Evolutionary conservation across 345 rosid species (phyloP).

Genomic region (Excoecaria cochinchinensis): DNA sequence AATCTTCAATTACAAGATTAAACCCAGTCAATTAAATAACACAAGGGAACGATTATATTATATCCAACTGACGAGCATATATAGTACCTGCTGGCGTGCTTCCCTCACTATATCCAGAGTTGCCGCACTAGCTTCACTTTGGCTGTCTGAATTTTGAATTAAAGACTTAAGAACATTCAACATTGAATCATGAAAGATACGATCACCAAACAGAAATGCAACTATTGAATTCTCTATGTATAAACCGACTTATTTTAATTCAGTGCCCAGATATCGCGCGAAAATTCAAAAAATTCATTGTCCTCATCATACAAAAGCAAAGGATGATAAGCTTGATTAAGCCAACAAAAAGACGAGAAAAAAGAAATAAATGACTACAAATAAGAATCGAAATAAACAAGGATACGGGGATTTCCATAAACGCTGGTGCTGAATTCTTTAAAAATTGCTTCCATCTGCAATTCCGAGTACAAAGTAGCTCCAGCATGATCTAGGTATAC

Average conservation of each 20-base stretch:
- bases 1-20: neutral
- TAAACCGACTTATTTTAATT: neutral
- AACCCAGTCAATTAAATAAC: neutral
- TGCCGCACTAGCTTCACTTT: conserved; percentile 67
- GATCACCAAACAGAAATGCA: neutral
- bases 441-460: conserved; percentile 84
- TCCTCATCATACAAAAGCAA: neutral
- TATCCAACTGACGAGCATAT: conserved; percentile 5
- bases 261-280: neutral
- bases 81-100: conserved; percentile 77
- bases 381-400: conserved; percentile 5
- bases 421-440: conserved; percentile 58
- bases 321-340: neutral
- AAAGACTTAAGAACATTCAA: conserved; percentile 24
- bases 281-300: neutral
- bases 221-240: neutral
- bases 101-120: conserved; percentile 60
- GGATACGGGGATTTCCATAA: conserved; percentile 99
- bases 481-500: conserved; percentile 97
- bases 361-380: neutral
- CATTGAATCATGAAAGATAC: neutral
- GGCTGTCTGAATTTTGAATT: conserved; percentile 61
- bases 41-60: neutral
- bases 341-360: neutral
- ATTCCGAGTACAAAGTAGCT: conserved; percentile 89